phyloP scores from a whole-genome alignment of 2,329 filamentous ascomycete species.

The Ilyonectria robusta region DNA sequence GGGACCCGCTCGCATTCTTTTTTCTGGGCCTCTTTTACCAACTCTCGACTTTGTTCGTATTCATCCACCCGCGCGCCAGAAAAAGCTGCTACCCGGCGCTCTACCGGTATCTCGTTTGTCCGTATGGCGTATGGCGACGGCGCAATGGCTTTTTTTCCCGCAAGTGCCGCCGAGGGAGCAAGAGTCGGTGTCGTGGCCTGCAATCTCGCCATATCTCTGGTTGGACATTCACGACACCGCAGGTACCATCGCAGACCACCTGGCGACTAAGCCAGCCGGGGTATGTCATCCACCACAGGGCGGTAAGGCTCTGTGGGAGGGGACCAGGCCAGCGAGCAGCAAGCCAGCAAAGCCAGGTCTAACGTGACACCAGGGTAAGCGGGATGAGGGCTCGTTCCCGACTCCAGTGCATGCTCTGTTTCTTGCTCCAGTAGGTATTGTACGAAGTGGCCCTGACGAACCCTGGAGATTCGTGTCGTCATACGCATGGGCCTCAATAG shows the following conservation, averaged over 20 bases:
- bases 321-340: constrained; percentile 18
- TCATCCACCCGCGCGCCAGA: constrained; percentile 19
- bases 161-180: constrained; percentile 12
- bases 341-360: constrained; percentile 26
- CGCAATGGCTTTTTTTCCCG: not conserved
- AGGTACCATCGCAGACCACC: constrained; percentile 29
- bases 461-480: constrained; percentile 25
- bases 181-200: constrained; percentile 21
- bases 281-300: constrained; percentile 29
- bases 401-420: constrained; percentile 2
- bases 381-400: constrained; percentile 4
- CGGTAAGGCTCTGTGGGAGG: constrained; percentile 28
- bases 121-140: constrained; percentile 1
- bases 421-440: not conserved
- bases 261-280: constrained; percentile 24
- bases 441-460: not conserved
- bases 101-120: constrained; percentile 13
- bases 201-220: constrained; percentile 17
- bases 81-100: constrained; percentile 18
- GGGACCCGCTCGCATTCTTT: constrained; percentile 31
- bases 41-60: constrained; percentile 26
- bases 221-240: constrained; percentile 28
- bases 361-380: constrained; percentile 31
- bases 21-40: constrained; percentile 21
- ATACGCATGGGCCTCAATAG: constrained; percentile 21